phyloP scores from a whole-genome alignment of 2,329 filamentous ascomycete genomes.

The Pseudocercospora crystallina region DNA sequence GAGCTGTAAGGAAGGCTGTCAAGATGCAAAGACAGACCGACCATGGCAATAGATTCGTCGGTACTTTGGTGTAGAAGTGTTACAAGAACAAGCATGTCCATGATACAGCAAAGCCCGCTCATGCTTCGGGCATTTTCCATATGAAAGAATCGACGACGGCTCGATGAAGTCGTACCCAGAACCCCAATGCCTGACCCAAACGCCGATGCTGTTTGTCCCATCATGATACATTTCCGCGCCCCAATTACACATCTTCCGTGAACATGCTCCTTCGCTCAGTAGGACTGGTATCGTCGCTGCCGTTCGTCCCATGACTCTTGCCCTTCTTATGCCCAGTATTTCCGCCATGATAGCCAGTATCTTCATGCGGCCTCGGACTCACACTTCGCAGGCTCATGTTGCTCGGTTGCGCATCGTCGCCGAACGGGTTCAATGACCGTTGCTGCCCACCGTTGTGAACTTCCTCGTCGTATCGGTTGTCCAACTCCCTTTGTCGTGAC shows the following conservation, averaged over 20 bases:
- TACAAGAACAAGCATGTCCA: no score
- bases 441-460: constrained; percentile 34
- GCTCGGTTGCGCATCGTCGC: constrained; percentile 64
- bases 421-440: constrained; percentile 63
- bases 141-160: no score
- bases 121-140: no score
- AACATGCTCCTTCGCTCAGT: constrained; percentile 70
- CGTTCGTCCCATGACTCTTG: constrained; percentile 33
- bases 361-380: constrained; percentile 67
- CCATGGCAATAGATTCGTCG: no score
- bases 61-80: no score
- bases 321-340: constrained; percentile 43
- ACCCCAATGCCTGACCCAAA: neutral
- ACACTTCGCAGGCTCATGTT: constrained; percentile 66
- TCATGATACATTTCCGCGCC: neutral
- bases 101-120: no score
- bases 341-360: constrained; percentile 49
- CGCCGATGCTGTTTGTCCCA: neutral
- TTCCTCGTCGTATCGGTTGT: constrained; percentile 48
- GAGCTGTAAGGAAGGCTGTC: no score
- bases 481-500: constrained; percentile 49
- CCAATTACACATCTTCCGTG: constrained; percentile 61
- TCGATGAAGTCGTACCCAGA: no score
- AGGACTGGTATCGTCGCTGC: constrained; percentile 54
- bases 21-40: no score